Evolutionary conservation across 805 yeast species (phyloP), one percentile per base, ranked within the genome.

Genomic region (Priceomyces carsonii): DNA sequence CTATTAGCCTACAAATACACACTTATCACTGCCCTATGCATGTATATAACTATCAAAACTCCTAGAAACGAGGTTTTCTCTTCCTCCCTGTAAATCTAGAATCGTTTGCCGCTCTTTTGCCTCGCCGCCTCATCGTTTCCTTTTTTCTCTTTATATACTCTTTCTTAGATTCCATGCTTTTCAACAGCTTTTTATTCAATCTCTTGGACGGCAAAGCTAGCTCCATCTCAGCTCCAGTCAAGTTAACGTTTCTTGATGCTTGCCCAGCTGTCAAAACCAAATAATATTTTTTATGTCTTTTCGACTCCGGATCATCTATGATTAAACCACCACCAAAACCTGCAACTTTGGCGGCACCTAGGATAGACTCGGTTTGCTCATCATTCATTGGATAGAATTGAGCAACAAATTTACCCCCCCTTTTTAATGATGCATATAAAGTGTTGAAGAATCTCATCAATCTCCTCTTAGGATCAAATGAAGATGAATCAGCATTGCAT

Each of bases 281-380:
- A 57, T 93, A 93, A 59, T 84, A 87, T 63, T 93, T 93, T 61
- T 83, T 88, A 57, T 91, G 87, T 60, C 85, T 86, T 57, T 87
- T 90, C 22, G 89, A 80, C 50, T 93, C 97, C 4, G 96, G 95
- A 42, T 90, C 91, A 60, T 93, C 99, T 24, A 91, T 76, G 16
- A 93, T 89, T 47, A 91, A 71, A 44, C 99, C 99, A 54, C 99
- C 97, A 38, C 88, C 91, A 59, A 93, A 93, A 1, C 99, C 99
- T 0, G 97, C 83, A 5, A 85, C 81, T 60, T 89, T 91, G 7
- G 99, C 98, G 16, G 95, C 85, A 25, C 73, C 73, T 35, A 86
- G 66, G 19, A 93, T 87, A 31, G 78, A 73, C 40, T 86, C 84
- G 7, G 82, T 80, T 60, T 93, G 98, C 20, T 71, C 75, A 45